A percentile compares a stretch with the other conserved stretches of the same genome.
Evolutionary conservation across 139 green algal genomes (phyloP).

Genomic region (Chlamydomonas eustigma): DNA sequence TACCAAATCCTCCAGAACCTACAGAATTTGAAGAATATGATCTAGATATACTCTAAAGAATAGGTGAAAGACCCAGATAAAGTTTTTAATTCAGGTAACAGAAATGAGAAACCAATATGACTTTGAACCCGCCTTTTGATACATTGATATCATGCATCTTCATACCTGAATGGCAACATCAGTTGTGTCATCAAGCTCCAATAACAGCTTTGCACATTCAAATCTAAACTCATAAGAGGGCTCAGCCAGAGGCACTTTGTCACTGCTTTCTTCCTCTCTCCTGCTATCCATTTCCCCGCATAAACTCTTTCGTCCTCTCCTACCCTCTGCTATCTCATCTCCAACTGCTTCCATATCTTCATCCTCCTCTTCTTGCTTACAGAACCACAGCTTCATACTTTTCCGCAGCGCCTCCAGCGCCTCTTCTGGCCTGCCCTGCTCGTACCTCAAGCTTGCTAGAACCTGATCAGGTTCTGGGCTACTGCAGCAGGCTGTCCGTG

Average conservation of each 20-base stretch:
- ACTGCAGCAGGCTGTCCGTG: conserved; percentile 15
- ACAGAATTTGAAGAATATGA: too few species aligned
- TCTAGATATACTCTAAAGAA: too few species aligned
- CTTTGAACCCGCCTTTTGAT: too few species aligned
- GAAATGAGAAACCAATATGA: too few species aligned
- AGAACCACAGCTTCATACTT: conserved; percentile 71
- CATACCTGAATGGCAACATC: conserved; percentile 60
- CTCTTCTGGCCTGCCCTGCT: conserved; percentile 47
- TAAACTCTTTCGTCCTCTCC: background rate
- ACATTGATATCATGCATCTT: too few species aligned
- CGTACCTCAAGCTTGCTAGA: conserved; percentile 51
- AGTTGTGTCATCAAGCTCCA: conserved; percentile 75
- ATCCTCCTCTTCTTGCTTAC: conserved; percentile 25
- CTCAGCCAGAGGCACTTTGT: conserved; percentile 21
- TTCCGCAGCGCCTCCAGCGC: conserved; percentile 56
- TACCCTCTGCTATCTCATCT: background rate
- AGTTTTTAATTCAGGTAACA: too few species aligned
- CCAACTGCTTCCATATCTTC: conserved; percentile 26
- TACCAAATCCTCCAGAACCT: conserved; percentile 71
- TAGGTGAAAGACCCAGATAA: too few species aligned
- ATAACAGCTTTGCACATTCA: conserved; percentile 80
- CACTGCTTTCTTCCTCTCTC: conserved; percentile 32
- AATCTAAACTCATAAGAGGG: conserved; percentile 80
- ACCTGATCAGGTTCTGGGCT: conserved; percentile 66
- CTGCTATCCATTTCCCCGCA: background rate